Conservation (phyloP, 2,329 filamentous ascomycete genomes). For the Huntiella moniliformis region DNA sequence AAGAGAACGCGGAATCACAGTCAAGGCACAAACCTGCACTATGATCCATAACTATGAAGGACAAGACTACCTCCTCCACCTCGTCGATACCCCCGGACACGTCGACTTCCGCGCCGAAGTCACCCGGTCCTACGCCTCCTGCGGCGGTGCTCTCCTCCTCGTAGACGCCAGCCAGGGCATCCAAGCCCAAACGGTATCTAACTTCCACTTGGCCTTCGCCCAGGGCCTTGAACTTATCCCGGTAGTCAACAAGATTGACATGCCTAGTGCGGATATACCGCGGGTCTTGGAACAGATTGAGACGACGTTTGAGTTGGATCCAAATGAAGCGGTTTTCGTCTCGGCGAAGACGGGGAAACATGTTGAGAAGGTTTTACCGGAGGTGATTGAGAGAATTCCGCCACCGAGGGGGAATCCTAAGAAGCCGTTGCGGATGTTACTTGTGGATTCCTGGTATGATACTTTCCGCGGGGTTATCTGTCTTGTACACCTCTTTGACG, state of each 20-base stretch:
- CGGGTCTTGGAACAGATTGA: constrained; percentile 74
- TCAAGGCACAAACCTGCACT: constrained; percentile 95
- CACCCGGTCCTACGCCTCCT: constrained; percentile 86
- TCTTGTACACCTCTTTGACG: constrained; percentile 81
- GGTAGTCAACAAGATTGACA: constrained; percentile 91
- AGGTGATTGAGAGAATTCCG: constrained; percentile 70
- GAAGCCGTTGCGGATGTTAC: constrained; percentile 54
- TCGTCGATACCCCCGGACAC: constrained; percentile 93
- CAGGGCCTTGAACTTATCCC: constrained; percentile 75
- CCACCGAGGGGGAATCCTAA: constrained; percentile 53
- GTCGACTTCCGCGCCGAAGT: constrained; percentile 97
- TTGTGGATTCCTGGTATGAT: constrained; percentile 98
- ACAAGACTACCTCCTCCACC: constrained; percentile 77
- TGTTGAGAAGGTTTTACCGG: constrained; percentile 63
- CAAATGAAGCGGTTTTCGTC: constrained; percentile 48
- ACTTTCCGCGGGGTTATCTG: constrained; percentile 87
- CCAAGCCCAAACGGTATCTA: constrained; percentile 94
- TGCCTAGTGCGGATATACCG: constrained; percentile 73
- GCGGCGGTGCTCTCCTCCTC: constrained; percentile 75
- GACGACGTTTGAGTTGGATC: constrained; percentile 71
- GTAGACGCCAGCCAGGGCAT: constrained; percentile 94
- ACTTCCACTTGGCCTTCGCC: constrained; percentile 93
- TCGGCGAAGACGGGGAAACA: constrained; percentile 91
- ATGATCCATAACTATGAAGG: constrained; percentile 81
- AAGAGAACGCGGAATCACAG: constrained; percentile 86